Percentiles rank a stretch among this genome's conserved stretches.
These are phyloP conservation scores for Cucumis sativus DNA, from an alignment of 306 rosid species.

Conservation along the genomic window Cucumber_9930_V3 NC_026658.2:25092501-25093000, in stretches of 20 bases:
- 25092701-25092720: background rate
- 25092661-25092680: background rate
- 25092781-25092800: slow-evolving; percentile 34
- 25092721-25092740: background rate
- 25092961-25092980: slow-evolving; percentile 47
- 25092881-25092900: background rate
- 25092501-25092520: background rate
- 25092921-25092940: background rate
- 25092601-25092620: background rate
- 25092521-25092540: background rate
- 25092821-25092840: background rate
- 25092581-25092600: too few relatives aligned
- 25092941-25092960: slow-evolving; percentile 44
- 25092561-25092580: background rate
- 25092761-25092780: background rate
- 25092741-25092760: background rate
- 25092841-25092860: background rate
- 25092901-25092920: slow-evolving; percentile 12
- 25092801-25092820: slow-evolving; percentile 7
- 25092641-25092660: background rate
- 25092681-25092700: background rate
- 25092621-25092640: background rate
- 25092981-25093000: slow-evolving; percentile 29
- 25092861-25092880: background rate
- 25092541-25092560: slow-evolving; percentile 2